These are phyloP conservation scores for Corymbia calophylla DNA, from an alignment of 441 rosid species.

Conservation along the genomic window DNA sequence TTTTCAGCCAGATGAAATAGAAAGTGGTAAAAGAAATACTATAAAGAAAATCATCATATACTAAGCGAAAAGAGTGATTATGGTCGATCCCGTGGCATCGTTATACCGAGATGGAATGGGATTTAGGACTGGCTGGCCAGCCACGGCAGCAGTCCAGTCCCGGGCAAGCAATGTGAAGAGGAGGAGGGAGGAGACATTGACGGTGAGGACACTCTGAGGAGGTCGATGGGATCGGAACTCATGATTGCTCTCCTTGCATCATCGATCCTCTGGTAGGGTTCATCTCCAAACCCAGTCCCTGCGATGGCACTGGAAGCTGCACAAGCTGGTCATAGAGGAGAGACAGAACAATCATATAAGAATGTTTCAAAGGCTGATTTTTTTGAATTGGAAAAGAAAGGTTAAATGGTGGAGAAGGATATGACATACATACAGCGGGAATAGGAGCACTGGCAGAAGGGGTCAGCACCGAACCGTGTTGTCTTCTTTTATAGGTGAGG, in stretches of 20 bases:
- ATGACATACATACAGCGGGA: constrained; percentile 14
- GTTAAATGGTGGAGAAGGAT: background rate
- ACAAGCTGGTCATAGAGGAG: background rate
- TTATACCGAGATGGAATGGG: background rate
- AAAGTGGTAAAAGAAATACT: background rate
- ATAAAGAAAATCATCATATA: background rate
- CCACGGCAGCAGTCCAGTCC: background rate
- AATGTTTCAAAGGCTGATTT: background rate
- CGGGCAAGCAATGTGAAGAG: background rate
- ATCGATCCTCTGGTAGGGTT: background rate
- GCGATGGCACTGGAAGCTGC: background rate
- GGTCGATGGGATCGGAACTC: background rate
- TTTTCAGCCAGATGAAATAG: background rate
- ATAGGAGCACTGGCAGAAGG: background rate
- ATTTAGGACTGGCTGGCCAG: background rate
- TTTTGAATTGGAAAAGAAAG: background rate
- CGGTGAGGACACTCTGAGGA: background rate
- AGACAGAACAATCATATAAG: background rate
- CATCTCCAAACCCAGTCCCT: background rate
- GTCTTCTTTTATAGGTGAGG: constrained; percentile 38
- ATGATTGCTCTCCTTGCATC: background rate
- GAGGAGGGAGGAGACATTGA: background rate
- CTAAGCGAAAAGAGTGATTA: background rate
- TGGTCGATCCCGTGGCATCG: background rate
- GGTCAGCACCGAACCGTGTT: background rate